Evolutionary conservation across 2,329 filamentous ascomycete species (phyloP), one percentile per base, ranked within the genome.

Genomic region (Calonectria pseudoturangicola): DNA sequence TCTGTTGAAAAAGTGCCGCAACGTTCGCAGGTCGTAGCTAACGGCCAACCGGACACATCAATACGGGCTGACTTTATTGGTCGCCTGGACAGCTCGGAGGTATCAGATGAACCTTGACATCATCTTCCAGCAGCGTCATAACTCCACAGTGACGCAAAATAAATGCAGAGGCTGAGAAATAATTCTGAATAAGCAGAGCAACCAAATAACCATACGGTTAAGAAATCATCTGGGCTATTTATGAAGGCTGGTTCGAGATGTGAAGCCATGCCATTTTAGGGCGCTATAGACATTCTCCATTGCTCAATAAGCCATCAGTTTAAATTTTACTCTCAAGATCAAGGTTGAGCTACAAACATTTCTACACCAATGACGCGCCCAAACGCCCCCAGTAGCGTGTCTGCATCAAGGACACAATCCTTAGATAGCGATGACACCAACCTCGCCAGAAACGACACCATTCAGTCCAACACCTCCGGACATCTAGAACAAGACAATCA

Each of bases 61-160:
- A 30, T 18, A 28, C 51, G 21, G 36, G 6, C 4, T 15, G 30
- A 33, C 48, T 7, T 18, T 7, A 54, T 47, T 47, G 43, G 43
- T 47, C n/a, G 10, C n/a, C 8, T 47, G 43, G 43, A 21, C 2
- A 21, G 16, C 16, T 47, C 43, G 10, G 13, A 9, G 25, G 1
- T 25, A 58, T 58, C 51, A 25, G 30, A 58, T 25, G 51, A 58
- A 25, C 30, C 10, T 58, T 39, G 36, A 39, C 51, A 30, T 58
- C 51, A 58, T 30, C 16, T 21, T 36, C 18, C 10, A 13, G n/a
- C 30, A 36, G 30, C 51, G 30, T 58, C 30, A 39, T 25, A 58
- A 58, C 51, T 58, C 51, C 51, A 25, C 51, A 58, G 30, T 58
- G 51, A 58, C 51, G 51, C 51, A 58, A 39, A 39, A 25, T 0